These are phyloP conservation scores for Phytophthora sp. DNA, from an alignment of 352 stramenopile species.

Conservation along the genomic window DNA sequence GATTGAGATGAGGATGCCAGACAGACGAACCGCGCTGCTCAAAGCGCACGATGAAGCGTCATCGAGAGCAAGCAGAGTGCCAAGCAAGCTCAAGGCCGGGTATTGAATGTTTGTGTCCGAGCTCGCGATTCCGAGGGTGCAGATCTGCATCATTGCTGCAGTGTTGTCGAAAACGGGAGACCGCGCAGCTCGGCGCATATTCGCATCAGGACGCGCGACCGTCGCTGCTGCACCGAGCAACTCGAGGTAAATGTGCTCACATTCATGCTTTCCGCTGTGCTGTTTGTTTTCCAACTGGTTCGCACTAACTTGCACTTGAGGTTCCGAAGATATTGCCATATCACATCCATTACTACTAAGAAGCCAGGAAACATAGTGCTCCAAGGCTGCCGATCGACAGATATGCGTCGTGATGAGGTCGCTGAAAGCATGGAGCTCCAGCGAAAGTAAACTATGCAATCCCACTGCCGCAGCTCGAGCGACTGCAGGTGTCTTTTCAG, in stretches of 20 bases:
- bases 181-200: conserved; percentile 14
- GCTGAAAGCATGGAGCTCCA: conserved; percentile 12
- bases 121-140: conserved; percentile 21
- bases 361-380: conserved; percentile 24
- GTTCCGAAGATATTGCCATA: neutral
- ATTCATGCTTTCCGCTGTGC: neutral
- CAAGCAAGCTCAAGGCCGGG: conserved; percentile 26
- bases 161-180: conserved; percentile 32
- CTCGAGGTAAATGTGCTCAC: conserved; percentile 24
- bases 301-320: too few species aligned
- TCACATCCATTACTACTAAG: neutral
- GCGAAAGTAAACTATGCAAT: conserved; percentile 26
- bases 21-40: conserved; percentile 41
- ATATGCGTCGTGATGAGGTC: conserved; percentile 33
- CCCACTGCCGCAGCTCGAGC: conserved; percentile 19
- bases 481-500: conserved; percentile 12
- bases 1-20: conserved; percentile 47
- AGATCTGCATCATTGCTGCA: conserved; percentile 33
- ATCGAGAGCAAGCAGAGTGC: conserved; percentile 26
- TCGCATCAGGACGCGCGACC: conserved; percentile 12
- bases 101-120: conserved; percentile 21
- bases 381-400: conserved; percentile 24
- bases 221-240: conserved; percentile 23
- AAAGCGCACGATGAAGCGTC: conserved; percentile 16
- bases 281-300: too few species aligned